Evolutionary conservation across 352 stramenopile species (phyloP).

Genomic region (Globisporangium rhizosaccharum): DNA sequence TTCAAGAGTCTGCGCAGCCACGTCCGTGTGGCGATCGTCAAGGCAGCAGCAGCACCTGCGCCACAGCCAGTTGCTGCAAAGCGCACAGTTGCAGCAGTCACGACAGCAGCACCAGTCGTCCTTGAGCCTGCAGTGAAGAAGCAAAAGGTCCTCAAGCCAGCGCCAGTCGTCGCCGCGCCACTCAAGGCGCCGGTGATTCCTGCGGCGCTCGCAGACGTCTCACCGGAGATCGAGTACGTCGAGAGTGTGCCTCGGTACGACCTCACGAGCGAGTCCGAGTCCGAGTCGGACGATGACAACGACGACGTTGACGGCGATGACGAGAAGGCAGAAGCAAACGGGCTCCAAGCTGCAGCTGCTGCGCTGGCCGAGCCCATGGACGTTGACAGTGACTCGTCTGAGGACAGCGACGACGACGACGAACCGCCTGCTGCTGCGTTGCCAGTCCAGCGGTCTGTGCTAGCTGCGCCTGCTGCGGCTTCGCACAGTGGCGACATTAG

Average conservation of each 20-base stretch:
- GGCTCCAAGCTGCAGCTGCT: too few species aligned
- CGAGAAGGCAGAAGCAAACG: not conserved
- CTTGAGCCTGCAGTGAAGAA: constrained; percentile 19
- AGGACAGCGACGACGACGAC: constrained; percentile 11
- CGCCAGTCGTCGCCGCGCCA: not conserved
- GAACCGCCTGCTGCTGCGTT: not conserved
- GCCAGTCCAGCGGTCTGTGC: not conserved
- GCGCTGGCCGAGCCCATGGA: not conserved
- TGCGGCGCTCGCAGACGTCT: not conserved
- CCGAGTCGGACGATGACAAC: constrained; percentile 21
- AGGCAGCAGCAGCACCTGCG: not conserved
- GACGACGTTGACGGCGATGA: not conserved
- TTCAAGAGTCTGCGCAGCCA: constrained; percentile 70
- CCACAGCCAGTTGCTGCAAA: not conserved
- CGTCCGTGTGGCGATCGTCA: constrained; percentile 18
- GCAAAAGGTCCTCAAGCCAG: constrained; percentile 10
- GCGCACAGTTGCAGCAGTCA: not conserved
- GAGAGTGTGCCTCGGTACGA: constrained; percentile 57
- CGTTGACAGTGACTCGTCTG: not conserved
- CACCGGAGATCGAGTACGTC: constrained; percentile 24
- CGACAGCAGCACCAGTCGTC: not conserved
- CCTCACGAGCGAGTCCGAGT: constrained; percentile 50
- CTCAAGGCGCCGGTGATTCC: not conserved
- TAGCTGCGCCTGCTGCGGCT: not conserved
- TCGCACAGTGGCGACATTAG: constrained; percentile 15